A percentile compares a stretch with the other conserved stretches of the same genome.
These are phyloP conservation scores for Hymenoscyphus albidus DNA, from an alignment of 2,329 filamentous ascomycete species.

Conservation along the genomic window DNA sequence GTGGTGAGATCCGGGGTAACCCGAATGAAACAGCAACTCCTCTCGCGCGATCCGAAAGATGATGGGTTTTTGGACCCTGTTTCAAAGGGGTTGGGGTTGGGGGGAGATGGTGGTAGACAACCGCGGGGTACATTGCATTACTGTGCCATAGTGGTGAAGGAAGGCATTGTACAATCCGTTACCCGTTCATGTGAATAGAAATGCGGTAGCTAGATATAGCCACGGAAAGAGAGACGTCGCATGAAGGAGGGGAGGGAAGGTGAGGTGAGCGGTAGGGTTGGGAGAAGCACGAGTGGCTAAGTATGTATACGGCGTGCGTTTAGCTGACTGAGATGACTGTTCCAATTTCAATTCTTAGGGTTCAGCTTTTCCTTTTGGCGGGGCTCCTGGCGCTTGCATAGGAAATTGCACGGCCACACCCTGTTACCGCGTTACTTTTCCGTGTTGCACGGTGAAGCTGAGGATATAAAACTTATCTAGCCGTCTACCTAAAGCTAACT, in stretches of 20 bases:
- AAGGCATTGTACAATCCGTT: too few species aligned
- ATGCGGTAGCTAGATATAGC: not conserved
- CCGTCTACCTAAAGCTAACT: not conserved
- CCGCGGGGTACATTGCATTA: not conserved
- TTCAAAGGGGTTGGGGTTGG: not conserved
- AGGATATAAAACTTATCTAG: not conserved
- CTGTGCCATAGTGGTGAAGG: not conserved
- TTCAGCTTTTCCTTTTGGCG: not conserved
- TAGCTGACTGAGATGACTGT: not conserved
- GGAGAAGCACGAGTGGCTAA: not conserved
- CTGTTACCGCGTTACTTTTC: not conserved
- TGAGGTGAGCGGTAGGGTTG: not conserved
- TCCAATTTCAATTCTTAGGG: not conserved
- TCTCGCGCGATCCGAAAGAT: not conserved
- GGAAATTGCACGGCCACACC: slow-evolving; percentile 2
- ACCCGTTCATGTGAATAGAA: not conserved
- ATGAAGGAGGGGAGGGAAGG: not conserved
- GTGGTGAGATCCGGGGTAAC: not conserved
- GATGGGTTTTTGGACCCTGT: not conserved
- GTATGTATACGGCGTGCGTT: slow-evolving; percentile 1
- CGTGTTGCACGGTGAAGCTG: not conserved
- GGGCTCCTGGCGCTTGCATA: slow-evolving; percentile 1
- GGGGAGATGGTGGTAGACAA: not conserved
- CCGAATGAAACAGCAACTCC: not conserved
- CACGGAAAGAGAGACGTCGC: not conserved